Evolutionary conservation across 495 filamentous ascomycete genomes (phyloP), one percentile per base, ranked within the genome.

Genomic region (Tuber borchii): DNA sequence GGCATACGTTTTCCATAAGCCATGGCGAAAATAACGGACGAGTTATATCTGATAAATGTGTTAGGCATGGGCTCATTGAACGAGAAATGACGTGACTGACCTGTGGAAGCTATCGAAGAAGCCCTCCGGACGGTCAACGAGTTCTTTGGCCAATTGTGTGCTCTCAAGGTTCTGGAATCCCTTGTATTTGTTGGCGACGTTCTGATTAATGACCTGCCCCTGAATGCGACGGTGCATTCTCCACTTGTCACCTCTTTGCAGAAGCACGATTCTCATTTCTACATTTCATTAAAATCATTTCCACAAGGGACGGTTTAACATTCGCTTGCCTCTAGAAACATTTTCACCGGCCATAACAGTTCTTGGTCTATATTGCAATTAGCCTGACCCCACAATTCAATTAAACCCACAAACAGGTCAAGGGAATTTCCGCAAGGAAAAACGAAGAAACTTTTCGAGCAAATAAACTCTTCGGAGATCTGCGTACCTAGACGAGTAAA

Each of bases 151-250:
- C 56, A 65, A 17, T 8, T 65, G 56, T 65, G 26, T 16, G 26
- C 56, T 65, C 56, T 65, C 56, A 19, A 65, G 56, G 34, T 34
- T 34, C 56, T 65, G 56, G 56, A 65, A 65, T 34, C 56, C 56
- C 56, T 34, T 65, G 56, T 65, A 65, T 65, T 65, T 65, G 56
- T 65, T 65, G 17, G 26, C 3, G 56, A 65, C 17, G 26, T 65
- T 65, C 26, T 65, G 56, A 26, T 65, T 65, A 31, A 65, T 65
- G 56, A 65, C 56, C 56, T 65, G 56, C 34, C 56, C 56, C 56
- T 65, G 56, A 65, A 65, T 12, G 34, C 56, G 56, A 65, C 56
- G 56, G 56, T 65, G 56, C 26, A 17, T 34, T 65, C 56, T 65
- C 56, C 56, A 65, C 17, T 65, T 65, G 31, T 65, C 56, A 7